Conservation (phyloP, 2,329 filamentous ascomycete genomes). For the Hypoxylon sp. region DNA sequence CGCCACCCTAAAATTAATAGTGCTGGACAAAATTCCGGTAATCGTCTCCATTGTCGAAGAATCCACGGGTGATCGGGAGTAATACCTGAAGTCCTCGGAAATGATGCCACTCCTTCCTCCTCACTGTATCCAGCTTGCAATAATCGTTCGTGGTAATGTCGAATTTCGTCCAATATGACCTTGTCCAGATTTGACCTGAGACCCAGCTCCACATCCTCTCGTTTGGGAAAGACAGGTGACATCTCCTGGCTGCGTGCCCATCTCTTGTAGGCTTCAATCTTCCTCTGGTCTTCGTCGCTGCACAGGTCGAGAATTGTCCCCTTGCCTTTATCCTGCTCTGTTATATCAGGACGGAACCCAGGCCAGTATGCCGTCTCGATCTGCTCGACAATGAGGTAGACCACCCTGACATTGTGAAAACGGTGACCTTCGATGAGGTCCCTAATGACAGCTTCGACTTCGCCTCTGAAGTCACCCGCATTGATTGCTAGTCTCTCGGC, state of each 20-base stretch:
- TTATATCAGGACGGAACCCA: conserved; percentile 41
- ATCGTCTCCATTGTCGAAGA: conserved; percentile 37
- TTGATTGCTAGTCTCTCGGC: conserved; percentile 41
- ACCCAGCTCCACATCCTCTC: conserved; percentile 40
- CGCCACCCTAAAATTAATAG: conserved; percentile 42
- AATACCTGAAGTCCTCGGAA: conserved; percentile 16
- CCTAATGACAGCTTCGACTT: conserved; percentile 35
- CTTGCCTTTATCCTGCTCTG: conserved; percentile 41
- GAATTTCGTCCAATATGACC: conserved; percentile 38
- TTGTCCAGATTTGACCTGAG: conserved; percentile 36
- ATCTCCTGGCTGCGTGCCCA: conserved; percentile 45
- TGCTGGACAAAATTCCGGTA: conserved; percentile 43
- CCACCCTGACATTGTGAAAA: conserved; percentile 38
- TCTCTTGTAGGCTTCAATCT: conserved; percentile 39
- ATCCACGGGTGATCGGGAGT: conserved; percentile 39
- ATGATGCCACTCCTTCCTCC: conserved; percentile 1
- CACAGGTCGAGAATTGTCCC: conserved; percentile 44
- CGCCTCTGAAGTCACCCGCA: conserved; percentile 39
- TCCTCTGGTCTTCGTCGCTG: conserved; percentile 36
- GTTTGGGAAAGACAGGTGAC: conserved; percentile 40
- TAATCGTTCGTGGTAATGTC: conserved; percentile 26
- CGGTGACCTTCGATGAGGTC: conserved; percentile 37
- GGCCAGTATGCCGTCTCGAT: conserved; percentile 44
- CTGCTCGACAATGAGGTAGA: conserved; percentile 44
- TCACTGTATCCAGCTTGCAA: conserved; percentile 20